These are phyloP conservation scores for Niveomyces coronatus DNA, from an alignment of 2,329 filamentous ascomycete genomes.

Conservation along the genomic window DNA sequence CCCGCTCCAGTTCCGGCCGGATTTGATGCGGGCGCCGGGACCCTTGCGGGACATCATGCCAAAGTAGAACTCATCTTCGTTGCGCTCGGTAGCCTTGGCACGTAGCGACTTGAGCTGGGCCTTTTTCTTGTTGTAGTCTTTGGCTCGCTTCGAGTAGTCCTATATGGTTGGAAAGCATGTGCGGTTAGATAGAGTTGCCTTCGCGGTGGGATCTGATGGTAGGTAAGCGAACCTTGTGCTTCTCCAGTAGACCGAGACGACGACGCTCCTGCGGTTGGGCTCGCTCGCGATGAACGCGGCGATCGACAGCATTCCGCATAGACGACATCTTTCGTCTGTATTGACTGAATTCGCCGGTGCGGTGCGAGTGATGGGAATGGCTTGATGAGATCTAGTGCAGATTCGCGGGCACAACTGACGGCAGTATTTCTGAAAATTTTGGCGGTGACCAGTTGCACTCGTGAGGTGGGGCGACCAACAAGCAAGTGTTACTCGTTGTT, in stretches of 20 bases:
- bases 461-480: not conserved
- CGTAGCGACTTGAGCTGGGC: conserved; percentile 46
- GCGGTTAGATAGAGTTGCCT: not conserved
- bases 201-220: not conserved
- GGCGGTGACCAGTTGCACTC: conserved; percentile 21
- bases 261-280: conserved; percentile 75
- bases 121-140: conserved; percentile 58
- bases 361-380: not conserved
- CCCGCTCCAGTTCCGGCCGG: conserved; percentile 42
- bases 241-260: conserved; percentile 87
- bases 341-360: not conserved
- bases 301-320: conserved; percentile 56
- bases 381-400: conserved; percentile 4
- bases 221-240: conserved; percentile 60
- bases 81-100: conserved; percentile 52
- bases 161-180: conserved; percentile 15
- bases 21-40: conserved; percentile 37
- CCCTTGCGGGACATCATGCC: conserved; percentile 56
- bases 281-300: conserved; percentile 82
- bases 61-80: conserved; percentile 66
- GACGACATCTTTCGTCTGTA: conserved; percentile 35
- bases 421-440: conserved; percentile 29
- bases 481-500: not conserved
- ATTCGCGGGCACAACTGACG: conserved; percentile 9
- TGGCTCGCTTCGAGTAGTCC: conserved; percentile 56